Evolutionary conservation across 768 basidiomycete species (phyloP), one percentile per base, ranked within the genome.

Genomic region (Auricularia cornea): DNA sequence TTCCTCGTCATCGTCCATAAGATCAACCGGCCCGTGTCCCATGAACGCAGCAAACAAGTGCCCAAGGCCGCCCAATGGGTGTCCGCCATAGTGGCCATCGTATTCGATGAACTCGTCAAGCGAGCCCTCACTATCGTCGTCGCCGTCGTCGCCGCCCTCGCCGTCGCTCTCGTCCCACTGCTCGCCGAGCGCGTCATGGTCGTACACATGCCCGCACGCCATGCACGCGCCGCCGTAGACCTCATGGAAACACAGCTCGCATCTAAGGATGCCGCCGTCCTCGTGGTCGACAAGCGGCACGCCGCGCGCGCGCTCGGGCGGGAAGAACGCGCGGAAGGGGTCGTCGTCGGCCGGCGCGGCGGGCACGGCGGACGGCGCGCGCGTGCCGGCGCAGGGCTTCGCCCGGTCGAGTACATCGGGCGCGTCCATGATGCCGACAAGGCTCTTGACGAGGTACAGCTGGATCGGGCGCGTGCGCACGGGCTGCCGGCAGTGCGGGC

Each of bases 221-320:
- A 84, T 79, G 69, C 91, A 93, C 26, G 79, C 70, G 1, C 87
- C 88, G 64, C 79, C 84, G 82, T 81, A 84, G 65, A 93, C 88
- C 74, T 93, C 91, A 69, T 92, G 84, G 79, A 85, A 81, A 66
- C 90, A 92, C 51, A 86, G 85, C 18, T 84, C 69, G 70, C 91
- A 93, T 20, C 90, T 81, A 69, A 84, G 87, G n/a, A 92, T 79
- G 1, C 85, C 87, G 12, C 86, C 88, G 64, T 92, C 90, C 66
- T 90, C 89, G 10, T 76, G 78, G 69, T 92, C 90, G 35, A 81
- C 81, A 77, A 88, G 83, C 0, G 89, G 89, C 67, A 85, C 74
- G 30, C 79, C 75, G 26, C 26, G 8, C 30, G 23, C 18, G 4
- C 54, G 54, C 16, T 57, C 26, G 0, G 26, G 54, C 30, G 54